phyloP scores from a whole-genome alignment of 1,139 yeast genomes.

The Taphrina wiesneri region DNA sequence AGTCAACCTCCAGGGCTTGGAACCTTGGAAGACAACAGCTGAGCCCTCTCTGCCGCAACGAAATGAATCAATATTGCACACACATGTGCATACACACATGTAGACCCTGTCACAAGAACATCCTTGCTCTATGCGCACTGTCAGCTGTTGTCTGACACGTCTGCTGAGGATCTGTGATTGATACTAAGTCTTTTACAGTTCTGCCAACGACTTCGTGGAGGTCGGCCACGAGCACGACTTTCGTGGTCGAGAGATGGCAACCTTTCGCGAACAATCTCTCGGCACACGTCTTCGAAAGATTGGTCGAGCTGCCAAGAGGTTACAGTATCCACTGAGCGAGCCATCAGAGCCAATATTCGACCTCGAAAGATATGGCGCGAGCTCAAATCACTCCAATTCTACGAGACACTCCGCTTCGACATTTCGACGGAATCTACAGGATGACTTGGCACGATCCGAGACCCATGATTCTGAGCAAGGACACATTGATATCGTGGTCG shows the following conservation, averaged over 20 bases:
- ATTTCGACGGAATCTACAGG: constrained; percentile 1
- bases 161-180: too few relatives aligned
- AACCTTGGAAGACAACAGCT: too few relatives aligned
- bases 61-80: too few relatives aligned
- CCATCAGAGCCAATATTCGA: constrained; percentile 28
- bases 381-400: constrained; percentile 7
- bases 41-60: too few relatives aligned
- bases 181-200: not conserved
- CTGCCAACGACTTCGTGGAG: too few relatives aligned
- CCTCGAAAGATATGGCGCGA: constrained; percentile 25
- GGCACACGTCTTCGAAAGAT: not conserved
- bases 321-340: constrained; percentile 23
- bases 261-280: constrained; percentile 4
- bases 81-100: too few relatives aligned
- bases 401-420: constrained; percentile 18
- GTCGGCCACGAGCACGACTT: not conserved
- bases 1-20: too few relatives aligned
- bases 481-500: constrained; percentile 25
- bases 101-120: too few relatives aligned
- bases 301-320: not conserved
- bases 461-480: constrained; percentile 2
- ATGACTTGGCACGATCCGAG: not conserved
- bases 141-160: too few relatives aligned
- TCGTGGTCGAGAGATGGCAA: not conserved
- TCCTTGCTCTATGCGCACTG: too few relatives aligned